Evolutionary conservation across 495 filamentous ascomycete species (phyloP), one percentile per base, ranked within the genome.

Genomic region (Staphylotrichum longicolle): DNA sequence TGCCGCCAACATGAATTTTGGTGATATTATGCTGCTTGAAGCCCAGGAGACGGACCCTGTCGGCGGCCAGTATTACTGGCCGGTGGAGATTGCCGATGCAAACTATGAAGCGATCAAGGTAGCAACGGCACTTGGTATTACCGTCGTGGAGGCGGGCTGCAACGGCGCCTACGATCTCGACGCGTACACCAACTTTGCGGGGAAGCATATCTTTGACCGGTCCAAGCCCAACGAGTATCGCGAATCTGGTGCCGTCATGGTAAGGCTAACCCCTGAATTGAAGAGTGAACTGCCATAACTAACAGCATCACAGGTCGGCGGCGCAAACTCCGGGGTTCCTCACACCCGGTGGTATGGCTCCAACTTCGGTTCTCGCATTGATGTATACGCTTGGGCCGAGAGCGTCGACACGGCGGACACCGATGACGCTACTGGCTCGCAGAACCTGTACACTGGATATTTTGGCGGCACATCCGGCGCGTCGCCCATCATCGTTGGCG

Each of bases 11-110:
- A 48, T 66, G 39, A 39, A 27, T 14, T 50, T 51, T 30, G 63
- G 63, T 6, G 66, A 68, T n/a, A 62, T 66, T 12, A 41, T 68
- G 32, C 60, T 68, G 53, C 48, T 68, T 8, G 66, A 68, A 32
- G 61, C 61, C 7, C 66, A 68, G 37, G 53, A 58, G 9, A 46
- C n/a, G 37, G 63, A 65, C 46, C 61, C 61, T 4, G 50, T 54
- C 1, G 35, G 47, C 3, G 60, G 46, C 27, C 2, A n/a, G 11
- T 54, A 58, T 32, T 37, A 60, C 37, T 61, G 60, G 63, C 66
- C 66, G 2, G 63, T 68, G 20, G 63, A 65, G 59, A 51, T 68
- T 1, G 44, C 54, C 51, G 66, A 68, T 35, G 57, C 57, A 42
- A 58, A 51, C 27, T 66, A 50, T 35, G 63, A 63, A 12, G 63